These are phyloP conservation scores for Glycine soja DNA, from an alignment of 306 rosid species.

Conservation along the genomic window DNA sequence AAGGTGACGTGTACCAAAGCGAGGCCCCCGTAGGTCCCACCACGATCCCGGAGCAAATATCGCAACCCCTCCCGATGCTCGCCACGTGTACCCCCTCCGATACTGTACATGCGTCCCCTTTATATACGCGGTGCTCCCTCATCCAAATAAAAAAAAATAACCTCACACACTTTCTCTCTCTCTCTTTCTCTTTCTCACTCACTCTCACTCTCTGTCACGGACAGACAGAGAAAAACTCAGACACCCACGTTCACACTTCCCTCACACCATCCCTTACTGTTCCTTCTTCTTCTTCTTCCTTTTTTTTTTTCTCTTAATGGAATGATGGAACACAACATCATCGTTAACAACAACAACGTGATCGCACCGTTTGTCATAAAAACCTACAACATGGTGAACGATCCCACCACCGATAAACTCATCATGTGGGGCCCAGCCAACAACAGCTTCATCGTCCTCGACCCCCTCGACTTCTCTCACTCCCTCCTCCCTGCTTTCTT, in stretches of 20 bases:
- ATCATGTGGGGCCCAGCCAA: constrained; percentile 77
- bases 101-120: constrained; percentile 41
- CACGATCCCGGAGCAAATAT: constrained; percentile 37
- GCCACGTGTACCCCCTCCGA: constrained; percentile 52
- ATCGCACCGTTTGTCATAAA: constrained; percentile 88
- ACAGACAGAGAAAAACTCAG: constrained; percentile 3
- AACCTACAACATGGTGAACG: constrained; percentile 90
- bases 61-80: constrained; percentile 9
- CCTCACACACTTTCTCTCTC: too few species aligned
- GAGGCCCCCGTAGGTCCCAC: constrained; percentile 44
- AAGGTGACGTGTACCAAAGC: constrained; percentile 58
- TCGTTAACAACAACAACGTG: constrained; percentile 49
- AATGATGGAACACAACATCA: constrained; percentile 59
- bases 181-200: neutral
- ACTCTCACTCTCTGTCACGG: neutral
- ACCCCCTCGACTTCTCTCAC: constrained; percentile 76
- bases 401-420: constrained; percentile 68
- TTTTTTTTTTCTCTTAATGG: constrained; percentile 35
- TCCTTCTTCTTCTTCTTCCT: neutral
- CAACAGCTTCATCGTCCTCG: constrained; percentile 91
- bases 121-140: constrained; percentile 52
- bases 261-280: constrained; percentile 7
- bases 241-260: neutral
- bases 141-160: neutral
- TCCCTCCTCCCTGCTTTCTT: constrained; percentile 75